Percentiles rank a stretch among this genome's conserved stretches.
Conservation (phyloP, 352 stramenopile species). For the Pythium scleroteichum region DNA sequence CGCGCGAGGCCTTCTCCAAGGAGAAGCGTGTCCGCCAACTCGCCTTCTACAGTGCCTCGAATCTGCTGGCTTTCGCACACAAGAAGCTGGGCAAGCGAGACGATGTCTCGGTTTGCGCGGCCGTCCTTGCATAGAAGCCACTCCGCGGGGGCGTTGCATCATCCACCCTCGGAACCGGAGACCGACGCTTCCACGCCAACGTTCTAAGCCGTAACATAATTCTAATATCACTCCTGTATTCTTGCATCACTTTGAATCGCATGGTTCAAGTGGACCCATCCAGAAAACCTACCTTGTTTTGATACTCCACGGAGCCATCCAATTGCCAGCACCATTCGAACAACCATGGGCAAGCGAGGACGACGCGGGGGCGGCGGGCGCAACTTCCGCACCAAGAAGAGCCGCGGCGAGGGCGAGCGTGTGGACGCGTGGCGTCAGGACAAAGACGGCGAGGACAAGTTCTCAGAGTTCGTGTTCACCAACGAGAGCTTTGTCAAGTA, state of each 20-base stretch:
- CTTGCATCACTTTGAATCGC: background rate
- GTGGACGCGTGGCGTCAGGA: constrained; percentile 31
- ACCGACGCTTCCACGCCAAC: background rate
- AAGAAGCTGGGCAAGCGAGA: constrained; percentile 89
- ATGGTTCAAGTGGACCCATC: no score
- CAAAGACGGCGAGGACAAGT: constrained; percentile 57
- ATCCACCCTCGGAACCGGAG: background rate
- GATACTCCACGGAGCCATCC: constrained; percentile 1
- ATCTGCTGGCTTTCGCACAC: constrained; percentile 85
- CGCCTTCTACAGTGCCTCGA: constrained; percentile 88
- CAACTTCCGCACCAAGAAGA: constrained; percentile 56
- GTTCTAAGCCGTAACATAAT: constrained; percentile 15
- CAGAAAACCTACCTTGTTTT: constrained; percentile 19
- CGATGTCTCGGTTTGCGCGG: constrained; percentile 84
- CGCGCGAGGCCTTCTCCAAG: constrained; percentile 67
- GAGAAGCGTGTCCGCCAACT: constrained; percentile 85
- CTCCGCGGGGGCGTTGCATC: no score
- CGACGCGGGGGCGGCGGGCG: constrained; percentile 33
- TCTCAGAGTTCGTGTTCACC: constrained; percentile 86
- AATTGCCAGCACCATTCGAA: background rate
- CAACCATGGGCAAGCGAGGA: constrained; percentile 44
- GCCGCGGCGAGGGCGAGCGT: constrained; percentile 32
- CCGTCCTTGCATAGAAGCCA: constrained; percentile 61
- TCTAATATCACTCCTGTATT: constrained; percentile 22
- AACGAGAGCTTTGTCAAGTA: constrained; percentile 86